Evolutionary conservation across 148 eudicot species (phyloP).

Genomic region (Nepenthes gracilis): DNA sequence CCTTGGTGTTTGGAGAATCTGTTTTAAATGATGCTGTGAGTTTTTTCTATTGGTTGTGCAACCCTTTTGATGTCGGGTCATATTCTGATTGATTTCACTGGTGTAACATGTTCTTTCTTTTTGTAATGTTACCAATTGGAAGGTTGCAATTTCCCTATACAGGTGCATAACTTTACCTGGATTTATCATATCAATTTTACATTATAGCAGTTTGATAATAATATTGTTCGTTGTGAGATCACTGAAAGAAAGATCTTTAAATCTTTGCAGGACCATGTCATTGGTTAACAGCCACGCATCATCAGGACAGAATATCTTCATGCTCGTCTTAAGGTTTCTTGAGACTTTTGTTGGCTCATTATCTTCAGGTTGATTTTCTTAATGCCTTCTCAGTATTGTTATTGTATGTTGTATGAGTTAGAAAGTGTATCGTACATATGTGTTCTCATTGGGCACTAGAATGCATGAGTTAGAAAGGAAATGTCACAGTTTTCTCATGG

Average conservation of each 20-base stretch:
- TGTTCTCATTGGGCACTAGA: too few relatives aligned
- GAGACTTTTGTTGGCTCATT: conserved; percentile 96
- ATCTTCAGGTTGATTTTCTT: conserved; percentile 68
- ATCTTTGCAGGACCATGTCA: conserved; percentile 76
- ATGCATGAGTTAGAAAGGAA: neutral
- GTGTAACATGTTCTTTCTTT: conserved; percentile 6
- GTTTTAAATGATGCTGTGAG: conserved; percentile 98
- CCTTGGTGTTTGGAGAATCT: conserved; percentile 98
- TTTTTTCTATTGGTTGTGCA: conserved; percentile 8
- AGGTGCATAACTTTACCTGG: conserved; percentile 37
- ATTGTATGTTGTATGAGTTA: neutral
- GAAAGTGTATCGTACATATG: neutral
- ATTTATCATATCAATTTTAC: conserved; percentile 4
- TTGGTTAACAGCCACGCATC: conserved; percentile 52
- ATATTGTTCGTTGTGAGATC: neutral
- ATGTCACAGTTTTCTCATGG: neutral
- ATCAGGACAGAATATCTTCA: conserved; percentile 55
- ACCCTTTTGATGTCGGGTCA: conserved; percentile 1
- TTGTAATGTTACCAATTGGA: conserved; percentile 13
- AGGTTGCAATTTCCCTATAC: conserved; percentile 99
- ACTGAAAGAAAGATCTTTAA: neutral
- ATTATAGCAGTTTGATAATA: neutral
- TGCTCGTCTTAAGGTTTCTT: conserved; percentile 69
- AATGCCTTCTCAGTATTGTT: neutral
- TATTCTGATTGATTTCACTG: conserved; percentile 7